A percentile compares a stretch with the other conserved stretches of the same genome.
phyloP scores from a whole-genome alignment of 225 moss, liverwort and hornwort species.

The Bryoerythrophyllum caledonicum region DNA sequence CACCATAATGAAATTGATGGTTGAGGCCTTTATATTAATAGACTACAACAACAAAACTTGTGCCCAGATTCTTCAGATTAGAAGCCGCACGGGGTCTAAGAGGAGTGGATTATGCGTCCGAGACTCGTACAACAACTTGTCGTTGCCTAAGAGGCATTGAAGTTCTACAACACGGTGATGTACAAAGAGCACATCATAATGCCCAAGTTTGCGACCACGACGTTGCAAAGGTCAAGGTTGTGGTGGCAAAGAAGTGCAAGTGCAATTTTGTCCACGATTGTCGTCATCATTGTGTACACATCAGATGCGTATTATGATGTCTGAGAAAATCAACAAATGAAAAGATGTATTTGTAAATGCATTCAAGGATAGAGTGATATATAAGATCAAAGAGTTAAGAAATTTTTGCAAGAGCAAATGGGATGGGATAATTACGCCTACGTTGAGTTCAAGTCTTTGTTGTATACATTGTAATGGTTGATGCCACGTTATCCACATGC shows the following conservation, averaged over 20 bases:
- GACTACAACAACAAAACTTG: slow-evolving; percentile 32
- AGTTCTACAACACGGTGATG: slow-evolving; percentile 33
- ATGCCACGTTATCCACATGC: slow-evolving; percentile 34
- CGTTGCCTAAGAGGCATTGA: slow-evolving; percentile 29
- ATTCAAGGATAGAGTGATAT: too few relatives aligned
- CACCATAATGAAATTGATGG: slow-evolving; percentile 25
- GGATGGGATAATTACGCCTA: neutral
- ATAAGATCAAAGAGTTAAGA: too few relatives aligned
- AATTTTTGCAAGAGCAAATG: neutral
- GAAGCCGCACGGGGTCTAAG: slow-evolving; percentile 22
- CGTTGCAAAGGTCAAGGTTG: slow-evolving; percentile 29
- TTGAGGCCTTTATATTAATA: slow-evolving; percentile 40
- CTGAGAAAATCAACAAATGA: neutral
- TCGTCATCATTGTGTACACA: slow-evolving; percentile 20
- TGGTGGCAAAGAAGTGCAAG: slow-evolving; percentile 29
- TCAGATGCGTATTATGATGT: slow-evolving; percentile 21
- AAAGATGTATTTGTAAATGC: too few relatives aligned
- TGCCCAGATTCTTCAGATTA: slow-evolving; percentile 24
- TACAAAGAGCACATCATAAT: slow-evolving; percentile 40
- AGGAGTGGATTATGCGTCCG: slow-evolving; percentile 33
- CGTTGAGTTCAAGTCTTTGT: slow-evolving; percentile 4
- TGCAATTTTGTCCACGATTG: slow-evolving; percentile 46
- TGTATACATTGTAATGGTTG: slow-evolving; percentile 30
- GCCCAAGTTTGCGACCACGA: slow-evolving; percentile 41
- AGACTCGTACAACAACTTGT: slow-evolving; percentile 25